phyloP scores from a whole-genome alignment of 495 filamentous ascomycete species.

The Apodospora peruviana region DNA sequence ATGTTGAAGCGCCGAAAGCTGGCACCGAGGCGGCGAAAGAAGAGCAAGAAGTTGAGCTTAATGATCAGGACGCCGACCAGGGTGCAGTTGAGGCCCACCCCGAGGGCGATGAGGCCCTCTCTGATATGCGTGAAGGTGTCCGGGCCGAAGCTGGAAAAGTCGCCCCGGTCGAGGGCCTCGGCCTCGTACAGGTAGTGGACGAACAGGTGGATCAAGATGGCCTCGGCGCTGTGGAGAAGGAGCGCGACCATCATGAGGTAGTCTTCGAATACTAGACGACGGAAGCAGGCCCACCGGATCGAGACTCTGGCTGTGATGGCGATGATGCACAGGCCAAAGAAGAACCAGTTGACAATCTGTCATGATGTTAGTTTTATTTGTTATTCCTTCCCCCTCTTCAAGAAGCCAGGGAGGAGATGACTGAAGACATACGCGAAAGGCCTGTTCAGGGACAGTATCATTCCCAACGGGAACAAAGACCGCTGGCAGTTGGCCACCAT shows the following conservation, averaged over 20 bases:
- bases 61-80: constrained; percentile 4
- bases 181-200: constrained; percentile 4
- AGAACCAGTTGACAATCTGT: too few species aligned
- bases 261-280: constrained; percentile 10
- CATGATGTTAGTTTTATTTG: too few species aligned
- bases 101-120: constrained; percentile 1
- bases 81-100: neutral
- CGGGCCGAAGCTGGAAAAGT: neutral
- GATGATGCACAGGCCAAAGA: constrained; percentile 9
- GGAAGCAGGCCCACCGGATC: constrained; percentile 15
- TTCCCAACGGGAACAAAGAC: too few species aligned
- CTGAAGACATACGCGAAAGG: too few species aligned
- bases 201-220: constrained; percentile 6
- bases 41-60: constrained; percentile 13
- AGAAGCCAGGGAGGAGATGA: too few species aligned
- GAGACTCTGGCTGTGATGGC: constrained; percentile 7
- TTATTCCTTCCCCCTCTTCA: too few species aligned
- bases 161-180: constrained; percentile 7
- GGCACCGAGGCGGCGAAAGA: constrained; percentile 7
- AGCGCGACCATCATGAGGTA: constrained; percentile 12
- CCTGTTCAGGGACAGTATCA: too few species aligned
- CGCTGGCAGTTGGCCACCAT: too few species aligned
- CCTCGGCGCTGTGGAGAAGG: neutral
- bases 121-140: constrained; percentile 6
- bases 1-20: constrained; percentile 1